Conservation (phyloP, 1,284 basidiomycete species). For the Pseudozyma hubeiensis region DNA sequence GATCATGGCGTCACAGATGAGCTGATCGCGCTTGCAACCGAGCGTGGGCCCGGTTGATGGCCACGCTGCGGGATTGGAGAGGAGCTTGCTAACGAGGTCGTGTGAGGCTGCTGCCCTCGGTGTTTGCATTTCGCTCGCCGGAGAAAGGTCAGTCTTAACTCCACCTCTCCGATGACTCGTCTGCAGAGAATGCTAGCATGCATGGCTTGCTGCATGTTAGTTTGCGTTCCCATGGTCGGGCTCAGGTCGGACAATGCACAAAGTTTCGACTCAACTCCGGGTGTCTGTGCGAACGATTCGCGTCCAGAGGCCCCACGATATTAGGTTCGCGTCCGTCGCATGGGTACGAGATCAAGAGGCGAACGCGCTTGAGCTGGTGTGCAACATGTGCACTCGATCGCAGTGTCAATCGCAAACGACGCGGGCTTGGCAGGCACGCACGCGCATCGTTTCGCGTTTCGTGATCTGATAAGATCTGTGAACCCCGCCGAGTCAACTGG, state of each 20-base stretch:
- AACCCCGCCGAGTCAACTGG: too few species aligned
- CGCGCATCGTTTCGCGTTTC: neutral
- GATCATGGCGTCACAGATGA: too few species aligned
- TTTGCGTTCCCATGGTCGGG: neutral
- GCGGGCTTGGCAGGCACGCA: slow-evolving; percentile 8
- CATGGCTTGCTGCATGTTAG: neutral
- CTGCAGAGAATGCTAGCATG: neutral
- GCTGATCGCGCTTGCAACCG: too few species aligned
- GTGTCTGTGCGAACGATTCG: neutral
- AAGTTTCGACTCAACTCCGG: neutral
- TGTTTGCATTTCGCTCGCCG: too few species aligned
- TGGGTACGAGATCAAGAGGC: neutral
- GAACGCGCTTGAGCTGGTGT: neutral
- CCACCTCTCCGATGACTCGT: too few species aligned
- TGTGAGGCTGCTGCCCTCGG: too few species aligned
- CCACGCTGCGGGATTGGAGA: too few species aligned
- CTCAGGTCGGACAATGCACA: neutral
- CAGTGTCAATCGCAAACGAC: neutral
- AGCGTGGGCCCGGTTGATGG: too few species aligned
- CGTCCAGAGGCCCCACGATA: neutral
- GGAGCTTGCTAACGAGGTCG: too few species aligned
- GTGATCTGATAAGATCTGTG: slow-evolving; percentile 27
- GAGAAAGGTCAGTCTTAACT: too few species aligned
- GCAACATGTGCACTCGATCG: neutral
- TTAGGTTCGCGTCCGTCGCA: neutral